Percentiles rank a stretch among this genome's conserved stretches.
Conservation (phyloP, 768 basidiomycete genomes). For the Lentinula sp. region DNA sequence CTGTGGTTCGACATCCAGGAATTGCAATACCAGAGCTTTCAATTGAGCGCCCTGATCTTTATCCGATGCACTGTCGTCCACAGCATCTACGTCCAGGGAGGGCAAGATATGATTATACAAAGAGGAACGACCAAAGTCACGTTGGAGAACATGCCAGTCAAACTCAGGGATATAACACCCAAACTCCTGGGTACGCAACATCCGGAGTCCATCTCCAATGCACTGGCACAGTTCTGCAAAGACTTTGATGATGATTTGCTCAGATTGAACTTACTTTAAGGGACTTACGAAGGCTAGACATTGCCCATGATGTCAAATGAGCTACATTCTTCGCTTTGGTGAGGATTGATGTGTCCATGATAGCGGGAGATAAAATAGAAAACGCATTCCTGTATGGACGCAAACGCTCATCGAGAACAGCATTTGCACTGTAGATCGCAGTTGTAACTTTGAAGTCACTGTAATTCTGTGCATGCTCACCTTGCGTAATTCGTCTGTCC, state of each 20-base stretch:
- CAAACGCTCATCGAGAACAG: background rate
- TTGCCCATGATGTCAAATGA: background rate
- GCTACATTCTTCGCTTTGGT: background rate
- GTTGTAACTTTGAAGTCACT: background rate
- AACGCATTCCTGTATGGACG: background rate
- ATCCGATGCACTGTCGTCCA: too few relatives aligned
- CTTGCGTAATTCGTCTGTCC: conserved; percentile 3
- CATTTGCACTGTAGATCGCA: background rate
- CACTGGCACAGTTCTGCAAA: background rate
- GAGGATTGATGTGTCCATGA: background rate
- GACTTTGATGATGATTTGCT: too few relatives aligned
- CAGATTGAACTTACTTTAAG: background rate
- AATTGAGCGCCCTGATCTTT: too few relatives aligned
- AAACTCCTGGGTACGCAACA: background rate
- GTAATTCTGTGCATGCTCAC: background rate
- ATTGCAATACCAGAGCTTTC: background rate
- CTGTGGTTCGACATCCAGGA: background rate
- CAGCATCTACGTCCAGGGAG: too few relatives aligned
- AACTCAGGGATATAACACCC: background rate
- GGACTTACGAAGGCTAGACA: background rate
- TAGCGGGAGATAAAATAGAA: background rate
- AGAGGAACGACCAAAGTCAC: background rate
- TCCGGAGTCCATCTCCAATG: background rate
- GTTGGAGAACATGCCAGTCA: background rate
- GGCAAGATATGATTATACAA: background rate